Percentiles rank a stretch among this genome's conserved stretches.
Evolutionary conservation across 192 early-diverging fungal species (phyloP).

Genomic region (Rhizoclosmatium sp.): DNA sequence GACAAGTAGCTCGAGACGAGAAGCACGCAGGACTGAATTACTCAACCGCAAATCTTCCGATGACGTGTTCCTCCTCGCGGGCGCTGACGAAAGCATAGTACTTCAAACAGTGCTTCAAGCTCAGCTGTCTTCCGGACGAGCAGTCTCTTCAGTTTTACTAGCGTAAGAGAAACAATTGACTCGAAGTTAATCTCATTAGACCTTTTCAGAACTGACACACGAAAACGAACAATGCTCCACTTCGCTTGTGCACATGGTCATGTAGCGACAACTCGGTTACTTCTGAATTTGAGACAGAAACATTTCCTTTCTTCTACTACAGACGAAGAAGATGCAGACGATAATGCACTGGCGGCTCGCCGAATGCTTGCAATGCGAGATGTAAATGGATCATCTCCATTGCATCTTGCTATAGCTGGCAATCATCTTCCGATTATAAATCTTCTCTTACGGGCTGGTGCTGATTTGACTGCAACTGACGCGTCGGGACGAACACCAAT

Average conservation of each 20-base stretch:
- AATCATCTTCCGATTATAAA: slow-evolving; percentile 42
- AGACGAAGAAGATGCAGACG: not conserved
- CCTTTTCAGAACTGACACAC: slow-evolving; percentile 11
- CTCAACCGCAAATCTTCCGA: not conserved
- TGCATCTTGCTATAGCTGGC: slow-evolving; percentile 49
- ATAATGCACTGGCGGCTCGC: not conserved
- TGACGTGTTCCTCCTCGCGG: not conserved
- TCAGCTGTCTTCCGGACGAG: not conserved
- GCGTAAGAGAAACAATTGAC: too few relatives aligned
- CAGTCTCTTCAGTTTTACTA: too few relatives aligned
- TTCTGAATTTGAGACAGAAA: slow-evolving; percentile 50
- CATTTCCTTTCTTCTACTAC: too few relatives aligned
- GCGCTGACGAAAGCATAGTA: not conserved
- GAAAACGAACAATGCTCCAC: slow-evolving; percentile 82
- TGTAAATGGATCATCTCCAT: slow-evolving; percentile 49
- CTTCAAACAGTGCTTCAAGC: not conserved
- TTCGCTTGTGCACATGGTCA: slow-evolving; percentile 83
- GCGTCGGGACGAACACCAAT: slow-evolving; percentile 22
- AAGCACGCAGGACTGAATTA: too few relatives aligned
- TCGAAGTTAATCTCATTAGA: not conserved
- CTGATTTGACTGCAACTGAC: slow-evolving; percentile 17
- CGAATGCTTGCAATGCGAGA: slow-evolving; percentile 36
- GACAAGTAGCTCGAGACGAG: too few relatives aligned
- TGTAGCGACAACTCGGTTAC: slow-evolving; percentile 61
- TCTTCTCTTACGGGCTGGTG: slow-evolving; percentile 41